Evolutionary conservation across 2,329 filamentous ascomycete species (phyloP), one percentile per base, ranked within the genome.

Genomic region (Aspergillus luchuensis): DNA sequence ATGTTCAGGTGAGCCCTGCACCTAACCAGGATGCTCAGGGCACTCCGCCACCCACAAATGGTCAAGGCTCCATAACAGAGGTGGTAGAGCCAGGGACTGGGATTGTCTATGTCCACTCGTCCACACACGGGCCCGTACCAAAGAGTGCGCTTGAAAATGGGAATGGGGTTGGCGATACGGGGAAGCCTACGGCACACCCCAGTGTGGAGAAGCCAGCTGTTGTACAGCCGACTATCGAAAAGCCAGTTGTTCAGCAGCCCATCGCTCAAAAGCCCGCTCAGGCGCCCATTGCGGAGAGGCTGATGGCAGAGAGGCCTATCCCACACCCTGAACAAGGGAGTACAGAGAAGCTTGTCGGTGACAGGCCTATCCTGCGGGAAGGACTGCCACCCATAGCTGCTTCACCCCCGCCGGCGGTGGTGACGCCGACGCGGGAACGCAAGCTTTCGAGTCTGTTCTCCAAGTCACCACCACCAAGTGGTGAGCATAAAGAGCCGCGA

Each of bases 361-460:
- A 45, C 19, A 56, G 57, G 10, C 45, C 25, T 23, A 62, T 59
- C 4, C 62, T 66, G 4, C 67, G 69, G 2, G 68, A 83, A 82
- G 68, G 82, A 82, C 64, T 80, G 77, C 66, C 73, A 82, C 52
- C 74, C 81, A 28, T 81, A 80, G 6, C 69, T 69, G 30, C 59
- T 2, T 47, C 77, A 71, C 51, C 74, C 69, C 28, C 79, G 21
- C 70, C 72, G 45, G 76, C 80, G 13, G 73, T 78, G 8, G 70
- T 72, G n/a, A 88, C 87, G 0, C 86, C 88, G 6, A 80, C 80
- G 5, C 88, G 84, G 63, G 90, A 92, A 59, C 85, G 88, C 30
- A 88, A 86, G 61, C 75, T 96, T 58, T 83, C 89, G 55, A 86
- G 81, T 69, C 79, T 96, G 39, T 90, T 96, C 70, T 85, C 71